These are phyloP conservation scores for Pyrenochaeta sp. DNA, from an alignment of 2,329 filamentous ascomycete genomes.

Conservation along the genomic window DNA sequence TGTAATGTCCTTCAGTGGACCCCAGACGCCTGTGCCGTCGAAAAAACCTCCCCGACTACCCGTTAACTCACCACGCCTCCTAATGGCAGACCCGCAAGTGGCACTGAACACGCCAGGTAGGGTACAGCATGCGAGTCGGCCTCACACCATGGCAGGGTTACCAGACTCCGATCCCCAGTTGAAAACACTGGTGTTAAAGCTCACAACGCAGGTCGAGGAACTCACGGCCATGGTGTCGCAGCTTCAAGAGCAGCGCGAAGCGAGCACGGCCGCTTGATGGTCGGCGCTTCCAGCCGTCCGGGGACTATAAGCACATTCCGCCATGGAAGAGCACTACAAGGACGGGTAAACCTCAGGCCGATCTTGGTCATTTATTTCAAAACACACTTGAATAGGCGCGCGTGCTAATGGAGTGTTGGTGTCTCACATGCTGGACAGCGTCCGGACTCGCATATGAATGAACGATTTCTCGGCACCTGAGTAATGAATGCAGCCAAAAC, in stretches of 20 bases:
- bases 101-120: conserved; percentile 27
- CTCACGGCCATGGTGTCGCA: conserved; percentile 51
- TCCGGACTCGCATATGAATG: conserved; percentile 25
- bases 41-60: conserved; percentile 41
- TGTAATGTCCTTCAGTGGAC: conserved; percentile 42
- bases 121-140: conserved; percentile 26
- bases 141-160: conserved; percentile 32
- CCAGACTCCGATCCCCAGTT: conserved; percentile 44
- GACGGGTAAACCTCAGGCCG: conserved; percentile 20
- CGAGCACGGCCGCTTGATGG: conserved; percentile 44
- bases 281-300: conserved; percentile 47
- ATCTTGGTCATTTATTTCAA: conserved; percentile 18
- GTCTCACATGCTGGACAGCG: conserved; percentile 26
- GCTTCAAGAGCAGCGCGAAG: conserved; percentile 46
- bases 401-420: conserved; percentile 26
- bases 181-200: conserved; percentile 49
- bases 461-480: conserved; percentile 18
- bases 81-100: conserved; percentile 35
- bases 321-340: conserved; percentile 13
- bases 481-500: conserved; percentile 22
- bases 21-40: conserved; percentile 36
- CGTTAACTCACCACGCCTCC: conserved; percentile 43
- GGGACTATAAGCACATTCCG: conserved; percentile 17
- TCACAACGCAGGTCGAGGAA: conserved; percentile 50
- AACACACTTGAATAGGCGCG: conserved; percentile 21